Percentiles rank a stretch among this genome's conserved stretches.
Evolutionary conservation across 2,329 filamentous ascomycete genomes (phyloP).

Genomic region (Sarocladiaceae sp.): DNA sequence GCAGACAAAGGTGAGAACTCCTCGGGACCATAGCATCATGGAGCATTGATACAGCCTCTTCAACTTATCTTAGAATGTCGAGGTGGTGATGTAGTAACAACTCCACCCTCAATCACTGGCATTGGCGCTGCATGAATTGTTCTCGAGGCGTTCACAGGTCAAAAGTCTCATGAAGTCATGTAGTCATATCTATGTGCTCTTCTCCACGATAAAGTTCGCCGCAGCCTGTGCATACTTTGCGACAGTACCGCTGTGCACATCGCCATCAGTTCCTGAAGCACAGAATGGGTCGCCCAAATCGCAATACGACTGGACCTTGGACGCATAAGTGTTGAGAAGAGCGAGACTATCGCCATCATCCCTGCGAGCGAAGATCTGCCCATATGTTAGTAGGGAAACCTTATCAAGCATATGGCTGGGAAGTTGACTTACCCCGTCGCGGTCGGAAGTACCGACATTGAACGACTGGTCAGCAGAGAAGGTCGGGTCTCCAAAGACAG

Average conservation of each 20-base stretch:
- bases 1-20: too few relatives aligned
- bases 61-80: too few relatives aligned
- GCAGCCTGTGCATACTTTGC: slow-evolving; percentile 12
- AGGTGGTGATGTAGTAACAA: too few relatives aligned
- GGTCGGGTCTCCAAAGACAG: slow-evolving; percentile 14
- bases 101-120: too few relatives aligned
- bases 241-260: slow-evolving; percentile 13
- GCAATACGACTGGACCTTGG: slow-evolving; percentile 12
- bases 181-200: slow-evolving; percentile 7
- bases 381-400: too few relatives aligned
- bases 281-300: slow-evolving; percentile 11
- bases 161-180: too few relatives aligned
- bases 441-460: slow-evolving; percentile 9
- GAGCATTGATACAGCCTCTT: too few relatives aligned
- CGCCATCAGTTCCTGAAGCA: slow-evolving; percentile 4
- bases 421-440: slow-evolving; percentile 7
- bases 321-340: slow-evolving; percentile 10
- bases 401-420: too few relatives aligned
- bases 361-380: slow-evolving; percentile 10
- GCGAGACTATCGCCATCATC: slow-evolving; percentile 13
- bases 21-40: too few relatives aligned
- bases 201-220: slow-evolving; percentile 12
- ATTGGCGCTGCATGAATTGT: too few relatives aligned
- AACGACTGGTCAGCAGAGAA: slow-evolving; percentile 12
- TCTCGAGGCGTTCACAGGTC: too few relatives aligned